Conservation (phyloP, 2,329 filamentous ascomycete genomes). For the Aureobasidium lini region DNA sequence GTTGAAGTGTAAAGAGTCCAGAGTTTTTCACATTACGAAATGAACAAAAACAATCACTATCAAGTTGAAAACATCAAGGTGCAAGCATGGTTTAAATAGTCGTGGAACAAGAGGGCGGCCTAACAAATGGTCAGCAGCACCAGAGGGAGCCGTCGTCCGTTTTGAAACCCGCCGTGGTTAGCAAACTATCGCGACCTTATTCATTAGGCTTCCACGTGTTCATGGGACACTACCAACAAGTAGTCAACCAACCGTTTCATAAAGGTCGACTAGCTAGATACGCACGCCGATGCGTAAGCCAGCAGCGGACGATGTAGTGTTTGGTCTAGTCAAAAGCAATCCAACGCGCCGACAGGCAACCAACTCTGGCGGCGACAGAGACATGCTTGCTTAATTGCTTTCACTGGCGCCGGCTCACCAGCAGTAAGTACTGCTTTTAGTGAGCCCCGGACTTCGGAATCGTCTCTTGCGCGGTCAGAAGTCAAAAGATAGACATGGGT, state of each 20-base stretch:
- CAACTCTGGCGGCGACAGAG: not conserved
- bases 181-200: slow-evolving; percentile 10
- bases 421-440: slow-evolving; percentile 1
- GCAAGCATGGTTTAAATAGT: not conserved
- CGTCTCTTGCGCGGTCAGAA: slow-evolving; percentile 3
- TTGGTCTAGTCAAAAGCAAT: not conserved
- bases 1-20: slow-evolving; percentile 1
- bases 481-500: slow-evolving; percentile 1
- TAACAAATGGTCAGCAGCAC: slow-evolving; percentile 1
- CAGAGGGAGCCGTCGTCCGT: slow-evolving; percentile 10
- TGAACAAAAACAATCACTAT: slow-evolving; percentile 3
- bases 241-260: not conserved
- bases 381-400: not conserved
- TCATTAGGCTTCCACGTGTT: not conserved
- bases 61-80: not conserved
- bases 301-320: slow-evolving; percentile 2
- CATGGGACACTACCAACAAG: not conserved
- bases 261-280: not conserved
- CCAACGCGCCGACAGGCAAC: not conserved
- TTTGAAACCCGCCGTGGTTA: slow-evolving; percentile 6
- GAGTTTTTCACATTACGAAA: slow-evolving; percentile 9
- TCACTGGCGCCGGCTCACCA: slow-evolving; percentile 1
- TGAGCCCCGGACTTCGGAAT: not conserved
- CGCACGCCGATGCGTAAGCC: slow-evolving; percentile 1
- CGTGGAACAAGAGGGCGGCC: not conserved